A percentile compares a stretch with the other conserved stretches of the same genome.
Conservation (phyloP, 148 eudicot genomes). For the Limonium bicolor region DNA sequence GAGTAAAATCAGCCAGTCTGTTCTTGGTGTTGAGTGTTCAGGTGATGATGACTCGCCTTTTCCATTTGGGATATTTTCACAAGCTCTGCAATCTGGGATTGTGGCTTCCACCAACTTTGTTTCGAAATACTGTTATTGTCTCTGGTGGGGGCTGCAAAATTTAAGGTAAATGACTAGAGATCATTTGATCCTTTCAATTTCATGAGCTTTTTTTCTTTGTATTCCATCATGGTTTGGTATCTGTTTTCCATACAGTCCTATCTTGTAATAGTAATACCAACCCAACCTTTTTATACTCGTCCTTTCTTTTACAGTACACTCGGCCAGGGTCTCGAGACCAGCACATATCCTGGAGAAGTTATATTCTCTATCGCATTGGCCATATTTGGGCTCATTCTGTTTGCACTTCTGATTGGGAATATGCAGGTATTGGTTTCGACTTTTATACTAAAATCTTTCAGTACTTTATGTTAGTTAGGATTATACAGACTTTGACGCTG, state of each 20-base stretch:
- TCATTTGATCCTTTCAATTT: too few species aligned
- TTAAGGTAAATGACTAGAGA: neutral
- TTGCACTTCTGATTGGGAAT: conserved; percentile 2
- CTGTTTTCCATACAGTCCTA: neutral
- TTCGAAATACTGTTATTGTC: conserved; percentile 3
- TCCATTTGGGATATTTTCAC: conserved; percentile 2
- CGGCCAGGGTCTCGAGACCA: conserved; percentile 5
- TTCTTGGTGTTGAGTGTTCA: conserved; percentile 3
- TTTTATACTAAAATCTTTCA: neutral
- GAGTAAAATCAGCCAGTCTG: conserved; percentile 1
- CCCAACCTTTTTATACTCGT: neutral
- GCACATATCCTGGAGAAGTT: conserved; percentile 7
- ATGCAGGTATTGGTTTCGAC: conserved; percentile 7
- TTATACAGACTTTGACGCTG: neutral
- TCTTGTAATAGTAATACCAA: too few species aligned
- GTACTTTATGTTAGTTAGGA: neutral
- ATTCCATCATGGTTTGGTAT: neutral
- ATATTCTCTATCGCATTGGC: conserved; percentile 3
- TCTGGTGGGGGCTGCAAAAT: conserved; percentile 5
- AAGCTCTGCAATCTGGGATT: neutral
- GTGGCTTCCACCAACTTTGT: neutral
- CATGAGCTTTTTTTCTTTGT: neutral
- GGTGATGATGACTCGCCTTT: conserved; percentile 1
- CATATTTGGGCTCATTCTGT: conserved; percentile 6
- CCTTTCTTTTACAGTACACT: conserved; percentile 1